Conservation (phyloP, 768 basidiomycete species). For the Rhodotorula taiwanensis region DNA sequence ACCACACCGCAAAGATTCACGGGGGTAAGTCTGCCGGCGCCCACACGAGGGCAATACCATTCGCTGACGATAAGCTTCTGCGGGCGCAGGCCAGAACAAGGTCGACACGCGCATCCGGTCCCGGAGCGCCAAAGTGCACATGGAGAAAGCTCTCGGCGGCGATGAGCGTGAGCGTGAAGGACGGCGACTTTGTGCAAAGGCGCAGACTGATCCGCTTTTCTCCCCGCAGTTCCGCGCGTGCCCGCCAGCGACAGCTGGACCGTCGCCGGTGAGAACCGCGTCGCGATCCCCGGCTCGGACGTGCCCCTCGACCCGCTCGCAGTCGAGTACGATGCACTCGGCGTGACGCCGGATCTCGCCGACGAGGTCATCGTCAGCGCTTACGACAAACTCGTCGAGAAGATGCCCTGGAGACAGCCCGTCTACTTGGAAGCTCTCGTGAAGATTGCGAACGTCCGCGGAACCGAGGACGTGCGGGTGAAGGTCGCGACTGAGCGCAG, state of each 20-base stretch:
- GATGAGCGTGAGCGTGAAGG: conserved; percentile 21
- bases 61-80: background rate
- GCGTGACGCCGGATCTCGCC: conserved; percentile 18
- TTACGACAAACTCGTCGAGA: background rate
- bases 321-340: conserved; percentile 8
- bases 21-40: no score
- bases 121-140: background rate
- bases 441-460: background rate
- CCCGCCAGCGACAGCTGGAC: background rate
- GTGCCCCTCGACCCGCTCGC: conserved; percentile 7
- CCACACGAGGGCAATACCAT: no score
- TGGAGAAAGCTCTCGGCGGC: conserved; percentile 3
- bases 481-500: conserved; percentile 22
- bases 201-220: background rate
- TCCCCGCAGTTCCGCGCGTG: background rate
- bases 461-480: background rate
- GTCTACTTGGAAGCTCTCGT: background rate
- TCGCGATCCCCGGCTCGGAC: background rate
- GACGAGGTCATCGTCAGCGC: conserved; percentile 13
- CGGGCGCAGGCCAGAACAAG: background rate
- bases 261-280: background rate
- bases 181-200: background rate
- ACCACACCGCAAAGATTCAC: background rate
- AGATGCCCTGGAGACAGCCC: background rate
- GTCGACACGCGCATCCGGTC: background rate